phyloP scores from a whole-genome alignment of 2,329 filamentous ascomycete species.

The Exophiala xenobiotica region DNA sequence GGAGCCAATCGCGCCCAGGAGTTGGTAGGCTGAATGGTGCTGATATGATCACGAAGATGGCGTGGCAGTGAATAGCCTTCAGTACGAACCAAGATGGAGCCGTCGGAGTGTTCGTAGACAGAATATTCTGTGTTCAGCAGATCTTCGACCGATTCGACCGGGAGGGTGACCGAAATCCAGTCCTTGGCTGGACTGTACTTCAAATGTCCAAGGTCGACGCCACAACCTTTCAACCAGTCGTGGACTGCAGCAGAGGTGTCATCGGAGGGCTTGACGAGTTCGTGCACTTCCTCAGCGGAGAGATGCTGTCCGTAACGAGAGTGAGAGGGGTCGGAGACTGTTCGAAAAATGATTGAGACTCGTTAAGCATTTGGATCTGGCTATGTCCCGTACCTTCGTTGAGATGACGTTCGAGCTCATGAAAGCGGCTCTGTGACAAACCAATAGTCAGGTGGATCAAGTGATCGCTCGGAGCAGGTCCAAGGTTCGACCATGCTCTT shows the following conservation, averaged over 20 bases:
- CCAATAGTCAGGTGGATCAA: slow-evolving; percentile 58
- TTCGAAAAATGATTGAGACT: not conserved
- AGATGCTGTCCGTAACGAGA: slow-evolving; percentile 26
- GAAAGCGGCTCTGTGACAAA: slow-evolving; percentile 45
- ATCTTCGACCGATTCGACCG: slow-evolving; percentile 17
- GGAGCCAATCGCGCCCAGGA: slow-evolving; percentile 19
- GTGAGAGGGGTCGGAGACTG: slow-evolving; percentile 25
- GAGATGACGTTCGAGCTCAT: slow-evolving; percentile 25
- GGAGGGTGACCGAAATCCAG: slow-evolving; percentile 22
- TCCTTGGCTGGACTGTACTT: slow-evolving; percentile 28
- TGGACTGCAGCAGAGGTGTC: slow-evolving; percentile 22
- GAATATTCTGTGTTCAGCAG: slow-evolving; percentile 26
- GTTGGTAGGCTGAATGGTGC: slow-evolving; percentile 26
- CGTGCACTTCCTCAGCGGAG: slow-evolving; percentile 25
- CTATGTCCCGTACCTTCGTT: slow-evolving; percentile 16
- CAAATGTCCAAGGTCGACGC: slow-evolving; percentile 42
- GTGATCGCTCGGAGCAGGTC: slow-evolving; percentile 49
- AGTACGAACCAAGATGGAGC: slow-evolving; percentile 22
- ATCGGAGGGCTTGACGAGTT: slow-evolving; percentile 24
- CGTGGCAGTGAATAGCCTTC: slow-evolving; percentile 24
- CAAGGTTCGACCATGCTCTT: slow-evolving; percentile 50
- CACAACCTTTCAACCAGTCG: slow-evolving; percentile 44
- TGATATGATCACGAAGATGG: slow-evolving; percentile 27
- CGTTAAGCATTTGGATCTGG: not conserved
- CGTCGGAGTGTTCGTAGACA: slow-evolving; percentile 23